Evolutionary conservation across 1,139 yeast genomes (phyloP).

Genomic region (Yamadazyma taylorii): DNA sequence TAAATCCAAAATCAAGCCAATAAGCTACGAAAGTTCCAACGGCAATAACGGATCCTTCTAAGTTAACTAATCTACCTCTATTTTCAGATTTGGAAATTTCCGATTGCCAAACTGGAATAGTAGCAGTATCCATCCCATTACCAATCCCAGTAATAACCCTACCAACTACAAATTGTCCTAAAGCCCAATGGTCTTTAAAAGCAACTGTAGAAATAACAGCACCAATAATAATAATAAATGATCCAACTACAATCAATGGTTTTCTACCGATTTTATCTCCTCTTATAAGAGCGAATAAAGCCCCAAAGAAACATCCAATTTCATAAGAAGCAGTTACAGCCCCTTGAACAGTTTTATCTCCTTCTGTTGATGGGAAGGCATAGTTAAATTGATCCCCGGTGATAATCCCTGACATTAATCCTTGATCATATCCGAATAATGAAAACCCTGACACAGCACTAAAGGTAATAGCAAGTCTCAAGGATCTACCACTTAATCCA

Average conservation of each 20-base stretch:
- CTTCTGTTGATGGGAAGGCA: constrained; percentile 56
- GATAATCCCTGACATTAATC: constrained; percentile 72
- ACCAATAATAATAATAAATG: constrained; percentile 61
- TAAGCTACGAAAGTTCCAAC: constrained; percentile 72
- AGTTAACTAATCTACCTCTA: constrained; percentile 69
- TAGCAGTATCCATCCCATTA: constrained; percentile 75
- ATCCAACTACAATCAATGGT: constrained; percentile 58
- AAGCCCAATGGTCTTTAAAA: constrained; percentile 45
- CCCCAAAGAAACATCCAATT: constrained; percentile 77
- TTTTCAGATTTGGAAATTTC: constrained; percentile 72
- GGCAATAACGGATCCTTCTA: constrained; percentile 72
- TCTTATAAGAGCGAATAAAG: constrained; percentile 57
- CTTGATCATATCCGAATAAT: constrained; percentile 77
- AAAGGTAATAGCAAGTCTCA: constrained; percentile 48
- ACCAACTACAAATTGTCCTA: constrained; percentile 72
- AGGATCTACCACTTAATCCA: constrained; percentile 50
- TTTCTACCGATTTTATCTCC: constrained; percentile 73
- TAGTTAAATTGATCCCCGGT: constrained; percentile 58
- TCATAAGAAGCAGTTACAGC: constrained; percentile 73
- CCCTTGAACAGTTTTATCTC: constrained; percentile 52
- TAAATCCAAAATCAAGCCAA: constrained; percentile 75
- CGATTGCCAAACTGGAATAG: constrained; percentile 81
- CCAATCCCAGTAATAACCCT: constrained; percentile 80
- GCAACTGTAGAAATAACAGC: constrained; percentile 63
- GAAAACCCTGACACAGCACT: constrained; percentile 68